A percentile compares a stretch with the other conserved stretches of the same genome.
phyloP scores from a whole-genome alignment of 768 basidiomycete species.

The Rhizopogon vinicolor region DNA sequence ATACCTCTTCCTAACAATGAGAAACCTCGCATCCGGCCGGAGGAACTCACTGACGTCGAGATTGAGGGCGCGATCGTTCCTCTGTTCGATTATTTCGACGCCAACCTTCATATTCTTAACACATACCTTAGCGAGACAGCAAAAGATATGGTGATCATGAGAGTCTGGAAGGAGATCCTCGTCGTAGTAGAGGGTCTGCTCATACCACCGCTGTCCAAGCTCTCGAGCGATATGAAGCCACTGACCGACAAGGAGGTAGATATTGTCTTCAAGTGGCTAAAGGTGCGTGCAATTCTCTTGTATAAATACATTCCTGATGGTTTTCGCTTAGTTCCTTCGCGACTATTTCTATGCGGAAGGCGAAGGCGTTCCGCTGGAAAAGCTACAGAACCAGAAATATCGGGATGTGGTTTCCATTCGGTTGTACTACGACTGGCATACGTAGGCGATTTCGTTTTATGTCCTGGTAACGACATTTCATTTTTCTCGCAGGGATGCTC shows the following conservation, averaged over 20 bases:
- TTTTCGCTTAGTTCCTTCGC: conserved; percentile 65
- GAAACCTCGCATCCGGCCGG: conserved; percentile 73
- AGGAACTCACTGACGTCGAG: conserved; percentile 87
- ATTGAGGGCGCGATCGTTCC: conserved; percentile 90
- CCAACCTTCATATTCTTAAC: conserved; percentile 87
- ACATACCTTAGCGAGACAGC: conserved; percentile 80
- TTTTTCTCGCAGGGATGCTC: conserved; percentile 50
- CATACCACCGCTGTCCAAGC: conserved; percentile 85
- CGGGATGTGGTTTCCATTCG: conserved; percentile 87
- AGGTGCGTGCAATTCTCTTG: conserved; percentile 45
- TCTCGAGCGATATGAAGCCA: conserved; percentile 85
- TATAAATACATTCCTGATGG: not conserved
- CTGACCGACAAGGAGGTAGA: conserved; percentile 95
- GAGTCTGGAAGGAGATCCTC: conserved; percentile 95
- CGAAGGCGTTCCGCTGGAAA: conserved; percentile 82
- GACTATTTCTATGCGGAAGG: conserved; percentile 96
- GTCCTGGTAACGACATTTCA: conserved; percentile 1
- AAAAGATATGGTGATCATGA: conserved; percentile 88
- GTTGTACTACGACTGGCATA: conserved; percentile 95
- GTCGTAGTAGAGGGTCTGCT: conserved; percentile 81
- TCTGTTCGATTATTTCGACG: conserved; percentile 95
- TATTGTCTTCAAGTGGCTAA: conserved; percentile 98
- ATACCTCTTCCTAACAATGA: conserved; percentile 71
- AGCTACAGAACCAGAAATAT: conserved; percentile 91
- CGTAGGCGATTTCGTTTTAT: conserved; percentile 43